These are phyloP conservation scores for Geotrichum bryndzae DNA, from an alignment of 1,139 yeast species.

Conservation along the genomic window DNA sequence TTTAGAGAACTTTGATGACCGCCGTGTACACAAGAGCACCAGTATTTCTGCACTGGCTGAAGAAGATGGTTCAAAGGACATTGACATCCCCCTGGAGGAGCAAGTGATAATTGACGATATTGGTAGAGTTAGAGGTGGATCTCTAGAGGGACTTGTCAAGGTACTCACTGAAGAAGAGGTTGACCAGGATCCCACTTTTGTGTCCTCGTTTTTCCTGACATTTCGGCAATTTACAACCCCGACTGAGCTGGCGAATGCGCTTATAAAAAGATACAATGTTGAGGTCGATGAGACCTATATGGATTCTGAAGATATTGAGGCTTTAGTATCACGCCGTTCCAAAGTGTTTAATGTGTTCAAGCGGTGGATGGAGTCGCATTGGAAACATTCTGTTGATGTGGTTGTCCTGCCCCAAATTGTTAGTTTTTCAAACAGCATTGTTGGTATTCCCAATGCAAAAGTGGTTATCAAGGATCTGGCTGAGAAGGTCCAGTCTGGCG, in stretches of 20 bases:
- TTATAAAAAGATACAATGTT: constrained; percentile 61
- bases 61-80: background rate
- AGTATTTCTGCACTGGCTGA: background rate
- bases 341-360: constrained; percentile 63
- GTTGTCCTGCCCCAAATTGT: constrained; percentile 59
- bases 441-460: constrained; percentile 26
- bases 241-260: constrained; percentile 59
- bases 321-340: constrained; percentile 57
- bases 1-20: background rate
- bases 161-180: constrained; percentile 63
- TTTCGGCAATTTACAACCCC: constrained; percentile 72
- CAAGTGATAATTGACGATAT: constrained; percentile 42
- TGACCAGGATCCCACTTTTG: constrained; percentile 62
- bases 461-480: constrained; percentile 26
- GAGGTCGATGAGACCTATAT: constrained; percentile 33
- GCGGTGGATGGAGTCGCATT: constrained; percentile 83
- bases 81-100: constrained; percentile 17
- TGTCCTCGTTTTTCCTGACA: constrained; percentile 73
- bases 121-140: constrained; percentile 66
- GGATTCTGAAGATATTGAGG: constrained; percentile 28
- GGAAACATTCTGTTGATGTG: constrained; percentile 63
- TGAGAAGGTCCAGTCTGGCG: constrained; percentile 21
- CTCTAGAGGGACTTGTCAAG: constrained; percentile 67
- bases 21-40: background rate
- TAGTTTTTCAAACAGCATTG: constrained; percentile 62